A percentile compares a stretch with the other conserved stretches of the same genome.
Conservation (phyloP, 768 basidiomycete genomes). For the Kwoniella botswanensis region DNA sequence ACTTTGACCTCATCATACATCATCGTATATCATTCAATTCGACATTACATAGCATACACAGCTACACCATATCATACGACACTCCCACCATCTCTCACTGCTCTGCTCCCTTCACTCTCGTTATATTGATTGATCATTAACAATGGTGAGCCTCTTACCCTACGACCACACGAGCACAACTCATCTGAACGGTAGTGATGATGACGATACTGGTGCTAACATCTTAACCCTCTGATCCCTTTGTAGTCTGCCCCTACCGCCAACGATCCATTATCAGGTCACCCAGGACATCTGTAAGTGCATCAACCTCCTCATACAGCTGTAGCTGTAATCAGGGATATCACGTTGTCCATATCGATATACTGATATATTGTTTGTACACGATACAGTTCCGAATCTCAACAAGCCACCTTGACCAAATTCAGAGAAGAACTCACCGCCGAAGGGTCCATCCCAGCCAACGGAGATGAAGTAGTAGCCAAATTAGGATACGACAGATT, state of each 20-base stretch:
- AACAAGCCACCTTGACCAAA: constrained; percentile 71
- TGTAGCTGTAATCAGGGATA: not conserved
- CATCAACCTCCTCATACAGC: not conserved
- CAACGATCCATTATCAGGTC: constrained; percentile 68
- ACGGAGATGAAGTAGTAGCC: constrained; percentile 32
- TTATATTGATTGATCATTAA: not conserved
- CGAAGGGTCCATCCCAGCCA: constrained; percentile 50
- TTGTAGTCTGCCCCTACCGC: constrained; percentile 26
- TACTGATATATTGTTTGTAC: not conserved
- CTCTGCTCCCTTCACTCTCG: not conserved
- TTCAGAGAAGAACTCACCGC: constrained; percentile 69
- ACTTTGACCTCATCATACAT: not conserved
- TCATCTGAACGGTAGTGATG: too few species aligned
- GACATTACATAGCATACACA: not conserved
- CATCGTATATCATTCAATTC: not conserved
- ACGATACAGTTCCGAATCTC: constrained; percentile 54
- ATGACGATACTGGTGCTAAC: not conserved
- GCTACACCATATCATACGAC: not conserved
- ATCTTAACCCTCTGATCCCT: not conserved
- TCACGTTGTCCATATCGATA: not conserved
- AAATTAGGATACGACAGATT: constrained; percentile 55
- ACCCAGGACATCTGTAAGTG: constrained; percentile 73
- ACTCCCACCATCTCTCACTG: not conserved
- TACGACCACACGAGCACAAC: too few species aligned
- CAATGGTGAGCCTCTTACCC: not conserved